phyloP scores from a whole-genome alignment of 2,329 filamentous ascomycete species.

The Aspergillus caelatus region DNA sequence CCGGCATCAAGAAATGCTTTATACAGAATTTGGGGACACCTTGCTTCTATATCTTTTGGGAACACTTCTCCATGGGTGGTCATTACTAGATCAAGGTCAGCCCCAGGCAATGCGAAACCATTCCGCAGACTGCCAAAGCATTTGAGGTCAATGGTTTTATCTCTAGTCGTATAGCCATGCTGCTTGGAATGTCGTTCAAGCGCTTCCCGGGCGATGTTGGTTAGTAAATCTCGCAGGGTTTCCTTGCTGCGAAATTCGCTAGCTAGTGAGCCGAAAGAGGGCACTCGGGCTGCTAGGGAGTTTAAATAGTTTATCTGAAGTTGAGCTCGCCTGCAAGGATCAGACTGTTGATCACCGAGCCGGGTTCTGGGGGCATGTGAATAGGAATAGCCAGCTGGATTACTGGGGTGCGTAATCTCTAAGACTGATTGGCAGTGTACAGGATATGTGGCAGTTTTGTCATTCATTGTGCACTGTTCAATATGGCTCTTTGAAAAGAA shows the following conservation, averaged over 20 bases:
- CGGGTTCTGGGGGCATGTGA: neutral
- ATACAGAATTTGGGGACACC: neutral
- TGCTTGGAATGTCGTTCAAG: neutral
- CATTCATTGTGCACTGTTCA: neutral
- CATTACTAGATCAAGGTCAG: neutral
- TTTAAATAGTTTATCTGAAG: neutral
- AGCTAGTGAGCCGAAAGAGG: neutral
- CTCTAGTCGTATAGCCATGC: neutral
- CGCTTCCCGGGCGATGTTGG: neutral
- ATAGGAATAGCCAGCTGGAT: neutral
- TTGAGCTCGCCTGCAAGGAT: neutral
- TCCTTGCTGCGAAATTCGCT: neutral
- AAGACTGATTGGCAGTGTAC: no score
- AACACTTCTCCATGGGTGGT: neutral
- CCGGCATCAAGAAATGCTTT: neutral
- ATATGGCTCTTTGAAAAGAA: neutral
- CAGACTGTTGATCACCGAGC: slow-evolving; percentile 3
- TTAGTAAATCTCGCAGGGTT: neutral
- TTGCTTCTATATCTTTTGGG: neutral
- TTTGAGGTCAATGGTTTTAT: slow-evolving; percentile 1
- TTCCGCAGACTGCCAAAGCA: slow-evolving; percentile 3
- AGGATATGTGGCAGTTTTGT: neutral
- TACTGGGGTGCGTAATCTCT: neutral
- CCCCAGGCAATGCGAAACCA: slow-evolving; percentile 1
- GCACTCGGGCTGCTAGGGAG: neutral